Base-by-base conservation (phyloP, 352 stramenopile species). In the Pythium folliculosum region DNA sequence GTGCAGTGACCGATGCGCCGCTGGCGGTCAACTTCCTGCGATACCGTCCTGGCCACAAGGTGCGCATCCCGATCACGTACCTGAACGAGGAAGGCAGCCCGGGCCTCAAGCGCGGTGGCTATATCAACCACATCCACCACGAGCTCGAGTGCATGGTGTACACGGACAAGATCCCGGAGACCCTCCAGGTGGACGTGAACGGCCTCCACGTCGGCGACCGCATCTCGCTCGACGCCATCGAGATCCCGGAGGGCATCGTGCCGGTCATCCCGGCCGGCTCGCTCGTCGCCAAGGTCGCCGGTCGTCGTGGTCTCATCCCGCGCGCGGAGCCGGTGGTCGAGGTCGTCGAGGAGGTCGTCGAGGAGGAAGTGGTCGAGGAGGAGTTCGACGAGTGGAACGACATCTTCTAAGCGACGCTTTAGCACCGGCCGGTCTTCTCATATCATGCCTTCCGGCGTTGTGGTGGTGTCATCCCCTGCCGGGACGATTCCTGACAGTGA, bases 41-140 rank as follows among this genome's bases (percentile, higher is more conserved):
- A 40, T 98, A 96, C 75, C 92, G 97, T 72, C 84, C 93, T 7
- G 89, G 86, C 19, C 88, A 94, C 72, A 92, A 88, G 43, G 84
- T 98, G 32, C 86, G 86, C 43, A 96, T 98, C 66, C 95, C 95
- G 30, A 86, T 98, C 64, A 86, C 78, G 56, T 96, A 96, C 71
- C 69, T 98, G 63, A 98, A 98, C 68, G 82, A 97, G 60, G 95
- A 98, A 82, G 89, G 95, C 54, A 96, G 81, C 38, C 92, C 91
- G 14, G 94, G 92, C n/a, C 86, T 98, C 75, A 98, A 98, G 81
- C 86, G 91, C 35, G 93, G 94, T 67, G 94, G 94, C 40, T 98
- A 94, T 72, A 97, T 98, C 71, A 96, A 95, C 80, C 81, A 94
- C 78, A 94, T 96, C 59, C 67, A 90, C 75, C 86, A 95, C 70